phyloP scores from a whole-genome alignment of 306 rosid species.

The Cercis canadensis region DNA sequence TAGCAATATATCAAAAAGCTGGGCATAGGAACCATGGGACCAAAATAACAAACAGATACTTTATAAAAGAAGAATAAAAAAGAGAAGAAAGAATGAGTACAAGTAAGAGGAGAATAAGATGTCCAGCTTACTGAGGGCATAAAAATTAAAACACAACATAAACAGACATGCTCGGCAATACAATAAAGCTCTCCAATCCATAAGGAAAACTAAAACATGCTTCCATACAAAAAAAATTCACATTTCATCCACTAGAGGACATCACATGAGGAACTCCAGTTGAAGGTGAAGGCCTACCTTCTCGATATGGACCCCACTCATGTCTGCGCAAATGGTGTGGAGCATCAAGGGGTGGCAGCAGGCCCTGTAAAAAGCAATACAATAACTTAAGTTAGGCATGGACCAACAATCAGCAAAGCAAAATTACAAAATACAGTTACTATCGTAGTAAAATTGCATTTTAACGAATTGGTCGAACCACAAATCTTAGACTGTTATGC shows the following conservation, averaged over 20 bases:
- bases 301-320: constrained; percentile 88
- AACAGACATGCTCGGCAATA: constrained; percentile 27
- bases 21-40: constrained; percentile 19
- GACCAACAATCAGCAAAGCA: constrained; percentile 18
- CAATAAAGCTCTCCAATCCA: constrained; percentile 8
- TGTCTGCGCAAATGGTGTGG: constrained; percentile 98
- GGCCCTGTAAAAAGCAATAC: constrained; percentile 60
- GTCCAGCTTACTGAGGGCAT: constrained; percentile 11
- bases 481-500: constrained; percentile 86
- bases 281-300: constrained; percentile 56
- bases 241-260: constrained; percentile 18
- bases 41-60: constrained; percentile 32
- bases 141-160: background rate
- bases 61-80: background rate
- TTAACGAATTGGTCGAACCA: constrained; percentile 55
- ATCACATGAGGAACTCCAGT: constrained; percentile 14
- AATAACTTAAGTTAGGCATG: constrained; percentile 18
- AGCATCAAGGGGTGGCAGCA: constrained; percentile 97
- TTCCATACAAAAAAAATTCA: background rate
- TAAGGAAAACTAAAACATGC: constrained; percentile 22
- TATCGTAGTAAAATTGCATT: constrained; percentile 20
- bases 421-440: constrained; percentile 30
- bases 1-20: constrained; percentile 36
- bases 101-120: constrained; percentile 17
- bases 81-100: background rate